Evolutionary conservation across 148 eudicot species (phyloP).

Genomic region (Rhododendron simsii): DNA sequence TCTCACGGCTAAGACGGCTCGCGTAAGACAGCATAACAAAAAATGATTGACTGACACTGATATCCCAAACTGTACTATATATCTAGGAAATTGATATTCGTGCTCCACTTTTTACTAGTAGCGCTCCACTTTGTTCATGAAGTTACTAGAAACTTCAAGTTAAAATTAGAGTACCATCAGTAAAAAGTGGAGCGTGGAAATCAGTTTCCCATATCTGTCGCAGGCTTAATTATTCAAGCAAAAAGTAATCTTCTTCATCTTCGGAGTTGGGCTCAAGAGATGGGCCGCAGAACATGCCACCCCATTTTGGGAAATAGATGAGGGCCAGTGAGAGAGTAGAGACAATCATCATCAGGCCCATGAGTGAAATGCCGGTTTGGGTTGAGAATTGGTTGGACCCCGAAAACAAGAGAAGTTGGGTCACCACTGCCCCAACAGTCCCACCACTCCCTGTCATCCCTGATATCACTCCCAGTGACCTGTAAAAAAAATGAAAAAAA

Average conservation of each 20-base stretch:
- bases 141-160: too few species aligned
- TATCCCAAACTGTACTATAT: too few species aligned
- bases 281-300: slow-evolving; percentile 60
- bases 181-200: too few species aligned
- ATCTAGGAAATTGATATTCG: too few species aligned
- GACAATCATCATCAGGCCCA: slow-evolving; percentile 51
- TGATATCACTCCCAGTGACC: slow-evolving; percentile 65
- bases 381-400: slow-evolving; percentile 38
- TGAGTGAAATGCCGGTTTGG: slow-evolving; percentile 38
- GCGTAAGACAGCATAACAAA: neutral
- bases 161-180: too few species aligned
- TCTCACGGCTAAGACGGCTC: neutral
- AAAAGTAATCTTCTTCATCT: slow-evolving; percentile 20
- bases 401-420: slow-evolving; percentile 48
- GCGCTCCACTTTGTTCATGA: too few species aligned
- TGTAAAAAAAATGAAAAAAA: slow-evolving; percentile 1
- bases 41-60: neutral
- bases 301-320: slow-evolving; percentile 56
- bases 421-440: slow-evolving; percentile 54
- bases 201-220: neutral
- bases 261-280: neutral
- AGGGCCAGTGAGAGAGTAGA: slow-evolving; percentile 32
- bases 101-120: too few species aligned
- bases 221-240: slow-evolving; percentile 14
- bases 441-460: slow-evolving; percentile 79